A percentile compares a stretch with the other conserved stretches of the same genome.
Evolutionary conservation across 169 alveolate species (phyloP).

Genomic region (Babesia bovis): DNA sequence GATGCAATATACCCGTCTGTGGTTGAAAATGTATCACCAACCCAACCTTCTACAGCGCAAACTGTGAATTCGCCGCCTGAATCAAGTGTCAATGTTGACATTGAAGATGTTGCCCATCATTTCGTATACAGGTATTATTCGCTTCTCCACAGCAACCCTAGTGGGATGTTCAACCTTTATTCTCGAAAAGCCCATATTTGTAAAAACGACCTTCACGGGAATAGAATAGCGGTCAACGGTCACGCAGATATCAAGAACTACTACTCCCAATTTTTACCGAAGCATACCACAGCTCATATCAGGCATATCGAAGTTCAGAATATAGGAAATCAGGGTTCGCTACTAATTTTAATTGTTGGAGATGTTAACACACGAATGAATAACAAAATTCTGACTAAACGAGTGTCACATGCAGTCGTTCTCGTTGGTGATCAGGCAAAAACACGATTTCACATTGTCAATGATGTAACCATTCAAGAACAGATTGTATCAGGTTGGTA

Average conservation of each 20-base stretch:
- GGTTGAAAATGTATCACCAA: neutral
- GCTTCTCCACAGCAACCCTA: constrained; percentile 56
- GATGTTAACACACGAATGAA: constrained; percentile 7
- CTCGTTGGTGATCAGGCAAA: constrained; percentile 55
- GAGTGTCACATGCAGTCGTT: constrained; percentile 40
- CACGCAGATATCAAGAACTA: constrained; percentile 58
- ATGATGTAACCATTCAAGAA: constrained; percentile 28
- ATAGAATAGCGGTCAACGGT: constrained; percentile 46
- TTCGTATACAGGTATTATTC: constrained; percentile 61
- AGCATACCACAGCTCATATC: constrained; percentile 36
- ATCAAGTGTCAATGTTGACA: neutral
- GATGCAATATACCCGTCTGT: neutral
- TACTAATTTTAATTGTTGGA: constrained; percentile 38
- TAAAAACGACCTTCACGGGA: constrained; percentile 50
- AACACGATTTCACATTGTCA: constrained; percentile 51
- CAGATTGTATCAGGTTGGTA: neutral
- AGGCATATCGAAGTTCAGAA: constrained; percentile 47
- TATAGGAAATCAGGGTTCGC: constrained; percentile 14
- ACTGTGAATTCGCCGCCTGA: neutral
- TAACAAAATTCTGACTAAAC: constrained; percentile 10
- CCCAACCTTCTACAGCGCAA: neutral
- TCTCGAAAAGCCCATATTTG: constrained; percentile 47
- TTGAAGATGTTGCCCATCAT: constrained; percentile 59
- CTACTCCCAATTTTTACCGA: constrained; percentile 40
- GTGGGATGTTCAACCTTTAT: constrained; percentile 46